Percentiles rank a stretch among this genome's conserved stretches.
phyloP scores from a whole-genome alignment of 192 early-diverging fungal species.

The Backusella tuberculispora region DNA sequence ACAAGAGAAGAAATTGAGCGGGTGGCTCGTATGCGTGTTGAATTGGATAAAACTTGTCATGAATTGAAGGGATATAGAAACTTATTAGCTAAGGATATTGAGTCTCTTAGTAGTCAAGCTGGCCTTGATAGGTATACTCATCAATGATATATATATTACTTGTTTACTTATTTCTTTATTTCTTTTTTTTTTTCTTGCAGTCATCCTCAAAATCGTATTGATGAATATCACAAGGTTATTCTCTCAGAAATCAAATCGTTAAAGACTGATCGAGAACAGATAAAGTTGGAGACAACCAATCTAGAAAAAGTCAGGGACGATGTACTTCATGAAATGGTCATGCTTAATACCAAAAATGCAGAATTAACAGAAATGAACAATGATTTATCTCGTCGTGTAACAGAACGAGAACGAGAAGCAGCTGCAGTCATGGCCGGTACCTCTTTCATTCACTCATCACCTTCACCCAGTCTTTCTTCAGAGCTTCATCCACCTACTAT shows the following conservation, averaged over 20 bases:
- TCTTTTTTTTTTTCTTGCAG: neutral
- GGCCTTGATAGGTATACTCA: slow-evolving; percentile 40
- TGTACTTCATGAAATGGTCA: slow-evolving; percentile 54
- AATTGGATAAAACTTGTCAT: slow-evolving; percentile 37
- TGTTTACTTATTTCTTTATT: slow-evolving; percentile 8
- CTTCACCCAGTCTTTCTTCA: slow-evolving; percentile 33
- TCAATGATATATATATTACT: neutral
- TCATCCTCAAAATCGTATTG: slow-evolving; percentile 29
- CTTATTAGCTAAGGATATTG: slow-evolving; percentile 40
- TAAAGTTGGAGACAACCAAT: slow-evolving; percentile 48
- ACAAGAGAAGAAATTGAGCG: slow-evolving; percentile 39
- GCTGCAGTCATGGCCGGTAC: slow-evolving; percentile 45
- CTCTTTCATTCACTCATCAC: slow-evolving; percentile 33
- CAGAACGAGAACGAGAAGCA: slow-evolving; percentile 42
- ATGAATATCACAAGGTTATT: slow-evolving; percentile 50
- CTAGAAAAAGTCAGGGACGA: slow-evolving; percentile 53
- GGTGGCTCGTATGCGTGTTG: slow-evolving; percentile 27
- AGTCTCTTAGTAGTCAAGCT: slow-evolving; percentile 41
- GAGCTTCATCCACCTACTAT: slow-evolving; percentile 20
- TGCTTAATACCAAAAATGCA: slow-evolving; percentile 56
- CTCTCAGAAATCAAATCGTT: slow-evolving; percentile 51
- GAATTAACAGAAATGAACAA: slow-evolving; percentile 60
- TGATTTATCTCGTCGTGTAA: slow-evolving; percentile 50
- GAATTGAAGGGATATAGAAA: slow-evolving; percentile 40
- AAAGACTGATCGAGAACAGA: slow-evolving; percentile 47